Percentiles rank a stretch among this genome's conserved stretches.
phyloP scores from a whole-genome alignment of 352 stramenopile genomes.

The Stramenopiles sp. region DNA sequence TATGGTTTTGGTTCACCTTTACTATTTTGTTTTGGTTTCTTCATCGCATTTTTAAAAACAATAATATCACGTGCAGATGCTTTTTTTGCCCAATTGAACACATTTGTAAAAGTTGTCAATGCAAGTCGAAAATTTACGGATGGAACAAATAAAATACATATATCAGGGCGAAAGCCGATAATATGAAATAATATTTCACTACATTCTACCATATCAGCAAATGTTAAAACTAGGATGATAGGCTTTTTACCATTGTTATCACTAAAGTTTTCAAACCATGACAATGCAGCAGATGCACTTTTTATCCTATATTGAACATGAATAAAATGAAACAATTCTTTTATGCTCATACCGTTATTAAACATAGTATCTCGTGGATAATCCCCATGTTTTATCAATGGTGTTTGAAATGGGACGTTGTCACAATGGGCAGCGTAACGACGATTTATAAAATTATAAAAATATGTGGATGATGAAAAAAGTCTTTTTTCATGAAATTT shows the following conservation, averaged over 20 bases:
- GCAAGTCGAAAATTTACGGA: not conserved
- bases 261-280: not conserved
- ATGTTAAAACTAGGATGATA: not conserved
- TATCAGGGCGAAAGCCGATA: not conserved
- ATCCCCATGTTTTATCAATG: not conserved
- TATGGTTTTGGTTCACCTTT: too few relatives aligned
- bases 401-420: not conserved
- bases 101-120: not conserved
- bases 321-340: not conserved
- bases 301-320: not conserved
- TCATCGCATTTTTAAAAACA: not conserved
- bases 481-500: not conserved
- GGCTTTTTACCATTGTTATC: not conserved
- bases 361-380: not conserved
- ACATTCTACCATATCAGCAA: not conserved
- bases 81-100: not conserved
- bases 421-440: not conserved
- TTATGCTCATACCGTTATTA: not conserved
- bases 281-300: not conserved
- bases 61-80: not conserved
- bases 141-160: conserved; percentile 2
- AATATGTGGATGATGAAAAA: not conserved
- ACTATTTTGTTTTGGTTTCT: not conserved
- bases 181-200: not conserved
- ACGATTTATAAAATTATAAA: not conserved